Base-by-base conservation (phyloP, 768 basidiomycete genomes). In the Agrocybe pediades region DNA sequence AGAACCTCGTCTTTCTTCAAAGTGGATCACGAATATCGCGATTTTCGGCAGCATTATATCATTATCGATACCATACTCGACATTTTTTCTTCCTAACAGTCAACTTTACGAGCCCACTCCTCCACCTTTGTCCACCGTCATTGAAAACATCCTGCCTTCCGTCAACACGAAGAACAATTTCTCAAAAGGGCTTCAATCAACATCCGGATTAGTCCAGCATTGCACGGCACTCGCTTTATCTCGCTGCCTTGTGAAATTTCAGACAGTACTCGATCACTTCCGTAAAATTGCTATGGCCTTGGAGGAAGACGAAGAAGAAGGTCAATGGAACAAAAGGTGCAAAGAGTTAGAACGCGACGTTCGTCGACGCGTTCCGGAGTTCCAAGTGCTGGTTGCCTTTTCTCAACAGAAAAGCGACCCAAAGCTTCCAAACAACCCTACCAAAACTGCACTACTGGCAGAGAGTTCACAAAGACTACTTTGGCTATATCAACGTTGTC, bases 21-120 rank as follows among this genome's bases (percentile, higher is more conserved):
- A 87, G 64, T 98, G 96, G 95, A 86, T 98, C 26, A 83, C 88
- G 0, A 96, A 94, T 53, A 86, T 97, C 58, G 77, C 91, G 4
- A 89, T 95, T 64, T 83, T 92, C 36, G 91, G 88, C 2, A 77
- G 78, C 7, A 80, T 98, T 49, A 78, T 97, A 46, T 87, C 90
- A 0, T 79, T 94, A 0, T 84, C 90, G 0, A 71, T 94, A 1
- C 92, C 95, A 0, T 59, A 73, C 0, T 60, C 73, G 0, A 81
- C 82, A 0, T 94, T 95, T 65, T 71, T 83, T 54, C 74, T 88
- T 15, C 71, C 77, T 5, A 68, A 65, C 36, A 58, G 65, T 23
- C 66, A 71, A 13, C 71, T 84, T 2, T 87, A 86, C 61, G 80
- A 87, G 8, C 85, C 90, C 2, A 73, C 78, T 0, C 95, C 95